Evolutionary conservation across 2,329 filamentous ascomycete species (phyloP), one percentile per base, ranked within the genome.

Genomic region (Lecanoromycetidae sp.): DNA sequence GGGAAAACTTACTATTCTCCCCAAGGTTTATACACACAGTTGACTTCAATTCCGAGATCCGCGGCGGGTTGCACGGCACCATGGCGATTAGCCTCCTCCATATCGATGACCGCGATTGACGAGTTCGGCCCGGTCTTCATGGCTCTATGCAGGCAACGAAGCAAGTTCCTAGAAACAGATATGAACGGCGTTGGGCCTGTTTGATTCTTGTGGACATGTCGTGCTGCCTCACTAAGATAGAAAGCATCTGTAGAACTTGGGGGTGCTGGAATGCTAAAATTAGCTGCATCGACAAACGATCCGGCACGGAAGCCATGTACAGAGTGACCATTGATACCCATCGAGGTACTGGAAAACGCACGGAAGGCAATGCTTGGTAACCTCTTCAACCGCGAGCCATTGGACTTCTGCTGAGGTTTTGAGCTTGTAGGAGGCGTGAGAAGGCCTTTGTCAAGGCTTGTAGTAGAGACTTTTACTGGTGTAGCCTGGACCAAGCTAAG

Each of bases 151-250:
- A 50, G 27, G 9, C 29, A 23, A 5, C 41, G 26, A 13, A 50
- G 17, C 13, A 40, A 23, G 25, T 37, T 30, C 2, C 17, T 46
- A 13, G 37, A 38, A 4, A 44, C 23, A 3, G 44, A 47, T 3
- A 51, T 51, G 4, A 51, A 43, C 0, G 33, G 13, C 1, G 48
- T 47, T 5, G 37, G 32, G 12, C 44, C 38, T 2, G 25, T 27
- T 13, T n/a, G 25, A n/a, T 29, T 3, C 15, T 25, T 25, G 7
- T 15, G n/a, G 15, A 41, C 38, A 29, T 41, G 38, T n/a, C 26
- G 25, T 2, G 30, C 20, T 9, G 19, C 23, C 9, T 29, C 1
- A 19, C 7, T 3, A 26, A 13, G n/a, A 13, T 29, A 40, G n/a
- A 10, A 27, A 15, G 4, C 15, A 5, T 29, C 37, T n/a, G 26